These are phyloP conservation scores for Polytrichum formosum DNA, from an alignment of 225 moss, liverwort and hornwort species.

Conservation along the genomic window DNA sequence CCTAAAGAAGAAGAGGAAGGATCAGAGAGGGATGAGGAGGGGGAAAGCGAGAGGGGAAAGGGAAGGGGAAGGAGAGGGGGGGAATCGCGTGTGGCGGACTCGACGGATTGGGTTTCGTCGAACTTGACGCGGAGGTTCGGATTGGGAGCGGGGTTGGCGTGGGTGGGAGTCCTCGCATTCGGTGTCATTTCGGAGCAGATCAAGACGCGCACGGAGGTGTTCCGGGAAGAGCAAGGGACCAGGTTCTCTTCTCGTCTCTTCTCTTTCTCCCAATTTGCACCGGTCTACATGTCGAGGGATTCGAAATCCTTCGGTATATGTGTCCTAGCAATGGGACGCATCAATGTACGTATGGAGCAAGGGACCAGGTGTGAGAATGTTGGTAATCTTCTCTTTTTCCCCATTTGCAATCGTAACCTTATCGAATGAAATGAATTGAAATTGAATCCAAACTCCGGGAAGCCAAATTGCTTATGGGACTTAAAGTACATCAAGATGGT, in stretches of 20 bases:
- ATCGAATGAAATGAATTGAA: too few relatives aligned
- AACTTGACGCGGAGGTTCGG: slow-evolving; percentile 84
- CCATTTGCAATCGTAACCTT: too few relatives aligned
- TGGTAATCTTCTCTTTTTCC: too few relatives aligned
- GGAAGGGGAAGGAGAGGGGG: slow-evolving; percentile 27
- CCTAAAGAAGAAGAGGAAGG: slow-evolving; percentile 19
- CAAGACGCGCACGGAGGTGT: slow-evolving; percentile 90
- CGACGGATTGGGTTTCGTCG: slow-evolving; percentile 87
- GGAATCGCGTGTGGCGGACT: slow-evolving; percentile 57
- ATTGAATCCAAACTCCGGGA: too few relatives aligned
- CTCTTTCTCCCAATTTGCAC: not conserved
- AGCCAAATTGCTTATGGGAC: too few relatives aligned
- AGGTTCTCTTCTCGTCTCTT: slow-evolving; percentile 25
- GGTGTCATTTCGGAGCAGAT: slow-evolving; percentile 96
- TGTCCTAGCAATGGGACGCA: too few relatives aligned
- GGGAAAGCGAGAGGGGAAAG: slow-evolving; percentile 14
- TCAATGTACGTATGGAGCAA: too few relatives aligned
- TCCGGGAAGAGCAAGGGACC: slow-evolving; percentile 73
- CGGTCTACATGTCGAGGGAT: too few relatives aligned
- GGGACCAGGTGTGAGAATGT: too few relatives aligned
- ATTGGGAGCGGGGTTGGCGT: slow-evolving; percentile 86
- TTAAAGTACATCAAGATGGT: too few relatives aligned
- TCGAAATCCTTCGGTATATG: too few relatives aligned
- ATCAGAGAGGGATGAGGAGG: slow-evolving; percentile 12
- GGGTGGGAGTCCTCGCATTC: slow-evolving; percentile 92